Conservation (phyloP, 2,329 filamentous ascomycete species). For the Xylariaceae sp. region DNA sequence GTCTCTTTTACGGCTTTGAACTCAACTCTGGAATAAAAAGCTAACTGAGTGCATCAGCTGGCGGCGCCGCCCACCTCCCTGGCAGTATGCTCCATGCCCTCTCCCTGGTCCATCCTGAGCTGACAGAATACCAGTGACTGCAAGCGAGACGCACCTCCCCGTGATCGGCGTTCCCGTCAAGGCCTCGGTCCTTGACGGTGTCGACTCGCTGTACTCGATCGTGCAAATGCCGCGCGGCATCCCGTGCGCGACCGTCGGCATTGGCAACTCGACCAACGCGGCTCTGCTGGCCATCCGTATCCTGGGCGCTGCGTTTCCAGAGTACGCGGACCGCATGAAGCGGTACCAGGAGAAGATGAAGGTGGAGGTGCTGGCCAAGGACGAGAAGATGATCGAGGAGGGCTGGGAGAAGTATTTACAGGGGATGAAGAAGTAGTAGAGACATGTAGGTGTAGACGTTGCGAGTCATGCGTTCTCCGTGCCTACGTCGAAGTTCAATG, state of each 20-base stretch:
- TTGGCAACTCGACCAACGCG: slow-evolving; percentile 77
- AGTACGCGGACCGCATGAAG: slow-evolving; percentile 54
- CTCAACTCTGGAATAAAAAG: background rate
- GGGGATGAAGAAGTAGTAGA: slow-evolving; percentile 1
- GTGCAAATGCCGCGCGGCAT: slow-evolving; percentile 74
- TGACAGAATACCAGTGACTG: slow-evolving; percentile 15
- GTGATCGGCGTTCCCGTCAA: slow-evolving; percentile 77
- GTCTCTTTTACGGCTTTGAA: slow-evolving; percentile 1
- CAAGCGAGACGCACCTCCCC: slow-evolving; percentile 59
- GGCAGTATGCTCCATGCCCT: slow-evolving; percentile 59
- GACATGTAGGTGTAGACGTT: no score
- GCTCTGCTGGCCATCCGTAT: slow-evolving; percentile 68
- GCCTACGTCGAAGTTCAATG: no score
- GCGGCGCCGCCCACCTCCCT: slow-evolving; percentile 68
- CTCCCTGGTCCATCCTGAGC: slow-evolving; percentile 29
- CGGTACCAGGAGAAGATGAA: slow-evolving; percentile 60
- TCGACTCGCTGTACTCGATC: slow-evolving; percentile 68
- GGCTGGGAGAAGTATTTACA: slow-evolving; percentile 13
- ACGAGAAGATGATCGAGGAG: slow-evolving; percentile 7
- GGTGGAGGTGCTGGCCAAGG: slow-evolving; percentile 46
- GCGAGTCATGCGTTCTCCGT: no score
- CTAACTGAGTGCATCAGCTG: slow-evolving; percentile 37
- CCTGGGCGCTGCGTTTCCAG: slow-evolving; percentile 52
- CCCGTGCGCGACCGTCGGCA: slow-evolving; percentile 71
- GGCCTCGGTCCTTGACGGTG: slow-evolving; percentile 66